A percentile compares a stretch with the other conserved stretches of the same genome.
phyloP scores from a whole-genome alignment of 1,284 basidiomycete genomes.

The Gomphus bonarii region DNA sequence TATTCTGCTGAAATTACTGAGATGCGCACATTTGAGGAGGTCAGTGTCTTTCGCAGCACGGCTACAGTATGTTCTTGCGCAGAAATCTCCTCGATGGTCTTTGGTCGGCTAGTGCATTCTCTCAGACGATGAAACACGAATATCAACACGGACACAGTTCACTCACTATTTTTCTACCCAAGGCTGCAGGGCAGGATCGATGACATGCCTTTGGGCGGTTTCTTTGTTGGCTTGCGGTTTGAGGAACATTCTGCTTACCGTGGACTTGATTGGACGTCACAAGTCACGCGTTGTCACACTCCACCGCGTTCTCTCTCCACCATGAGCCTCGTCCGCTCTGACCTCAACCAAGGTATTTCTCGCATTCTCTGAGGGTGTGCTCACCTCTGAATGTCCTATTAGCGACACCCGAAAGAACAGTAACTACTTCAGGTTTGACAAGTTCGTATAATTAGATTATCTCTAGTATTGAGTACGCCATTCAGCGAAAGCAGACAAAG shows the following conservation, averaged over 20 bases:
- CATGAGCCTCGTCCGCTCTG: constrained; percentile 15
- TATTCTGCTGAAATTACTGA: neutral
- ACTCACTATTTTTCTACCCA: constrained; percentile 97
- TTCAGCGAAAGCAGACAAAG: neutral
- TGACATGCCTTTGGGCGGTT: constrained; percentile 27
- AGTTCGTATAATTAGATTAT: neutral
- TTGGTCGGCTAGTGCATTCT: constrained; percentile 63
- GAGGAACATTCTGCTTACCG: constrained; percentile 45
- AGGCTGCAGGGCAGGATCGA: constrained; percentile 68
- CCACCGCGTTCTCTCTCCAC: constrained; percentile 15
- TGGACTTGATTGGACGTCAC: constrained; percentile 4
- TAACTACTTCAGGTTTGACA: neutral
- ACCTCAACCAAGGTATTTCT: constrained; percentile 27
- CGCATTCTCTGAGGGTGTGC: neutral
- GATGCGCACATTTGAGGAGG: constrained; percentile 76
- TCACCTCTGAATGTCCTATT: neutral
- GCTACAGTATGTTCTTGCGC: constrained; percentile 95
- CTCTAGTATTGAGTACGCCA: neutral
- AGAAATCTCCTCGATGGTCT: constrained; percentile 95
- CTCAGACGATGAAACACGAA: constrained; percentile 8
- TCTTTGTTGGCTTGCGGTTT: constrained; percentile 32
- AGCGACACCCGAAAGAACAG: neutral
- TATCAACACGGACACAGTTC: neutral
- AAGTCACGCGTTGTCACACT: constrained; percentile 24
- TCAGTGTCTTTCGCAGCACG: constrained; percentile 84